These are phyloP conservation scores for Colletotrichum eremochloae DNA, from an alignment of 2,329 filamentous ascomycete genomes.

Conservation along the genomic window DNA sequence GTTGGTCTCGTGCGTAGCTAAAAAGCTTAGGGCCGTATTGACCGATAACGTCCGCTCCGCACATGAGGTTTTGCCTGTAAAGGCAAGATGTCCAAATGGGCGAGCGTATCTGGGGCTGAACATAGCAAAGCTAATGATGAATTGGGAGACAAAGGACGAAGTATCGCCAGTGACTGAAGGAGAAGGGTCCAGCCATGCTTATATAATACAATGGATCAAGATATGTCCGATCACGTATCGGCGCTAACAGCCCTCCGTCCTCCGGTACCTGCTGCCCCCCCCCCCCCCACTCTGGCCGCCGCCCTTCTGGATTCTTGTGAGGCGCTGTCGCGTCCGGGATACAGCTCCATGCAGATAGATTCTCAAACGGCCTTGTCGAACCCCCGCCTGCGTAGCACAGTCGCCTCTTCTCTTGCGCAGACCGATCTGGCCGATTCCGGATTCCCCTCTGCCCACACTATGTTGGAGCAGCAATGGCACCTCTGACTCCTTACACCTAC, in stretches of 20 bases:
- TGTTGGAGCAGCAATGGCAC: conserved; percentile 57
- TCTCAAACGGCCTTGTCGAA: conserved; percentile 28
- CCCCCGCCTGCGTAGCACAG: conserved; percentile 5
- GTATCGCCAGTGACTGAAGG: background rate
- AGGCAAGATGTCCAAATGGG: background rate
- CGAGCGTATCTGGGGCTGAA: conserved; percentile 3
- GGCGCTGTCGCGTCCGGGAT: conserved; percentile 27
- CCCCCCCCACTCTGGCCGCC: conserved; percentile 2
- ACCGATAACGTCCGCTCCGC: conserved; percentile 15
- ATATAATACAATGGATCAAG: conserved; percentile 31
- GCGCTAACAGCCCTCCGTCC: background rate
- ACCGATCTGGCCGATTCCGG: background rate
- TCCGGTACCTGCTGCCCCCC: background rate
- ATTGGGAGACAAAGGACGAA: conserved; percentile 1
- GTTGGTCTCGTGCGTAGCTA: conserved; percentile 10
- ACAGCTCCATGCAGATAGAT: conserved; percentile 27
- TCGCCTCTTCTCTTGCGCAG: background rate
- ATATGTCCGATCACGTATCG: conserved; percentile 12
- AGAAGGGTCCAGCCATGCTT: background rate
- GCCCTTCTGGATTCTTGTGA: conserved; percentile 13
- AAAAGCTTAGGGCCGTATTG: conserved; percentile 4
- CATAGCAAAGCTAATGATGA: background rate
- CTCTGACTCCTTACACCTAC: conserved; percentile 72
- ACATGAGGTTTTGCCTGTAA: background rate
- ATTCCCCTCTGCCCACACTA: conserved; percentile 16